Evolutionary conservation across 192 early-diverging fungal species (phyloP), one percentile per base, ranked within the genome.

Genomic region (Funneliformis mosseae): DNA sequence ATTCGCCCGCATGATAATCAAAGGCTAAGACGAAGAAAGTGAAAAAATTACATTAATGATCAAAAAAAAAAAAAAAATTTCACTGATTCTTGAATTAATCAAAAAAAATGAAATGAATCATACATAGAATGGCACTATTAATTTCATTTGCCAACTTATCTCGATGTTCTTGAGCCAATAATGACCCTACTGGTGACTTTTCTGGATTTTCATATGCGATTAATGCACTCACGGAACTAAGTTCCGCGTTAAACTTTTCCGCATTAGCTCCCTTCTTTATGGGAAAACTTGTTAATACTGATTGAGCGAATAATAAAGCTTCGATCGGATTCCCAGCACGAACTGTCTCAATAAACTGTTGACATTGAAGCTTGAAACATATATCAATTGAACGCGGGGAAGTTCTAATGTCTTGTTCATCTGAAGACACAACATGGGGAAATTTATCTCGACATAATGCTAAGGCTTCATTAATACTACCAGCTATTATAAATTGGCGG

Each of bases 101-200:
- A 67, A 70, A 16, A n/a, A n/a, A 80, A 38, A 38, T 27, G 9
- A 41, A 38, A 2, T 45, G 8, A 12, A 11, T 14, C 28, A 28
- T 88, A 93, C 92, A 84, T 41, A 93, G 84, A 68, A 93, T 89
- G 28, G 89, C 86, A 73, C 88, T 91, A 68, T 93, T 93, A 74
- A 93, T 80, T 41, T 81, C 80, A 43, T 85, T 84, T 25, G 92
- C 92, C 12, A 92, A 85, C 5, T 85, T 80, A 61, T 93, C 91
- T 28, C 92, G 81, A 48, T 85, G 83, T 8, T 86, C 84, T 72
- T 90, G 89, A 42, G 88, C 83, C 6, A 93, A 77, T 41, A 86
- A 87, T 27, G 83, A 70, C 1, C 83, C 81, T 38, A 91, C 80
- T 7, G 92, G 92, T 1, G 92, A 90, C 0, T 78, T 80, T 28